Base-by-base conservation (phyloP, 75 land plant species). In the Isoetes taiwanensis region DNA sequence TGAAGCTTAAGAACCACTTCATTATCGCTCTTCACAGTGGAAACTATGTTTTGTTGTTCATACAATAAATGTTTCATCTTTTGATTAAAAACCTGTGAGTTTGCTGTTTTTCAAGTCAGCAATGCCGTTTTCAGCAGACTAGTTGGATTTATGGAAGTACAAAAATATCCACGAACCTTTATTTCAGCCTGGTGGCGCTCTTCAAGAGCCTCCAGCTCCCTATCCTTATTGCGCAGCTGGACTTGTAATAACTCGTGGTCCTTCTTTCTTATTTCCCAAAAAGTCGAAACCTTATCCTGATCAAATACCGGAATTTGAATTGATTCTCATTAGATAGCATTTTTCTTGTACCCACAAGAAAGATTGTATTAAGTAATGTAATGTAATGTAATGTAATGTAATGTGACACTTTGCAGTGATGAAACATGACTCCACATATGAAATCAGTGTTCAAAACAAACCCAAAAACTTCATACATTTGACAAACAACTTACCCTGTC, bases 241-340 rank as follows among this genome's bases (percentile, higher is more conserved):
- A 54, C 72, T 20, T 0, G 43, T 32, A 52, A 48, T 16, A 57
- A 43, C 27, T 64, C 67, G 41, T 64, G 52, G n/a, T 70, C 72
- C 58, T 70, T 58, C 59, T 70, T 70, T 32, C 64, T 70, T 41
- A 70, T 50, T 31, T 70, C 72, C 68, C 69, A 70, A 20, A 70
- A 70, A 6, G 72, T 57, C 11, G 61, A 46, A 25, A 70, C 31
- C 32, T 70, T 70, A 33, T 70, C 72, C 72, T 70, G 48, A n/a
- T n/a, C n/a, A n/a, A n/a, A n/a, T n/a, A n/a, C n/a, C n/a, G n/a
- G n/a, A n/a, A n/a, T n/a, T n/a, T n/a, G n/a, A n/a, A n/a, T n/a
- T n/a, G n/a, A n/a, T n/a, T n/a, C n/a, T n/a, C n/a, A n/a, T n/a
- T n/a, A n/a, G n/a, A n/a, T n/a, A n/a, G n/a, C n/a, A n/a, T n/a